Evolutionary conservation across 2,329 filamentous ascomycete genomes (phyloP).

Genomic region (Epichloe hybrida): DNA sequence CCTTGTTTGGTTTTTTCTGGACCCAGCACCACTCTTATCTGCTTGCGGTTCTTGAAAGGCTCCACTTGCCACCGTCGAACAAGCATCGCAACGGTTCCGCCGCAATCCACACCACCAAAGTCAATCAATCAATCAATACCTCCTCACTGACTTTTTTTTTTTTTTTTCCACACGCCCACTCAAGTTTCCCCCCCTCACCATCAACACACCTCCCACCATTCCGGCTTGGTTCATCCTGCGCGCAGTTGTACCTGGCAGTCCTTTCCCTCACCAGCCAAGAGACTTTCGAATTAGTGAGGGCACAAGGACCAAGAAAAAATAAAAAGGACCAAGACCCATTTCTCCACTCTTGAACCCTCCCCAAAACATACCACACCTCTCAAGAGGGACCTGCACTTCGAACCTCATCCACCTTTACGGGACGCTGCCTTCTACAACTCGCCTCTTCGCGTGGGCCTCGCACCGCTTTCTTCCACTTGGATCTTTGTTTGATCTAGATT

Average conservation of each 20-base stretch:
- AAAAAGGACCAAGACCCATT: slow-evolving; percentile 30
- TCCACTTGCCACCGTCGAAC: slow-evolving; percentile 13
- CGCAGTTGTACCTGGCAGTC: slow-evolving; percentile 11
- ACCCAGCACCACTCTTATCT: slow-evolving; percentile 12
- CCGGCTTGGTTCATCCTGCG: slow-evolving; percentile 11
- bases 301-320: slow-evolving; percentile 19
- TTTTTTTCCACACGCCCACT: slow-evolving; percentile 4
- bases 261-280: slow-evolving; percentile 10
- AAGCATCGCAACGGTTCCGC: slow-evolving; percentile 12
- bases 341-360: slow-evolving; percentile 33
- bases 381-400: slow-evolving; percentile 24
- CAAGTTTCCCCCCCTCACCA: slow-evolving; percentile 2
- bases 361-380: slow-evolving; percentile 28
- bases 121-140: slow-evolving; percentile 3
- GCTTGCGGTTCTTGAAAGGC: slow-evolving; percentile 13
- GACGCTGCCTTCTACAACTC: slow-evolving; percentile 14
- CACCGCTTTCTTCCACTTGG: slow-evolving; percentile 6
- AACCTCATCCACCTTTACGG: slow-evolving; percentile 24
- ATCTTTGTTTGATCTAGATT: slow-evolving; percentile 2
- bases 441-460: slow-evolving; percentile 15
- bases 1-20: slow-evolving; percentile 10
- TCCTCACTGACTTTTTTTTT: not conserved
- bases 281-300: not conserved
- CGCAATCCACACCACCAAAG: slow-evolving; percentile 8
- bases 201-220: slow-evolving; percentile 15